These are phyloP conservation scores for Citrullus amarus DNA, from an alignment of 306 rosid species.

Conservation along the genomic window DNA sequence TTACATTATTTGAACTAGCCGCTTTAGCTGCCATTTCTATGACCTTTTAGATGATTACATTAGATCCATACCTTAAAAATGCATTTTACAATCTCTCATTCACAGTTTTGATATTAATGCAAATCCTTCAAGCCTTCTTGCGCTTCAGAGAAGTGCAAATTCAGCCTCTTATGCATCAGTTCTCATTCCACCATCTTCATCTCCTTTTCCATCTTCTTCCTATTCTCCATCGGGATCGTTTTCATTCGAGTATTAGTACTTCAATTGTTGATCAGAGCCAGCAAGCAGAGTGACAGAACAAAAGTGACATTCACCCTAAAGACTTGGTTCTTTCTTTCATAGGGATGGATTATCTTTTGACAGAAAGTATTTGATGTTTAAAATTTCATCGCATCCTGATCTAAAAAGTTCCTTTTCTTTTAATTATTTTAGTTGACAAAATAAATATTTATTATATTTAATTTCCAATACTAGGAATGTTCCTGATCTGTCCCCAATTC, in stretches of 20 bases:
- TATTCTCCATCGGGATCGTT: background rate
- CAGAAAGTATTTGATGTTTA: background rate
- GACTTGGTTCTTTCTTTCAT: background rate
- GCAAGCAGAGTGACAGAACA: background rate
- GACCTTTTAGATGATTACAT: background rate
- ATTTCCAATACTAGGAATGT: conserved; percentile 1
- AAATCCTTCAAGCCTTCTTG: background rate
- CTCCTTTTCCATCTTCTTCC: background rate
- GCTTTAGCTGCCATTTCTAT: background rate
- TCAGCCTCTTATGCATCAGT: background rate
- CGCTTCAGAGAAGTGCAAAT: background rate
- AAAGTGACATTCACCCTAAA: background rate
- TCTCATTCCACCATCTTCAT: background rate
- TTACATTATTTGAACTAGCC: background rate
- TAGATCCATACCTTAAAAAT: background rate
- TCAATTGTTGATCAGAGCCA: background rate
- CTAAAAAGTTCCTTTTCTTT: background rate
- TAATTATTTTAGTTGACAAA: background rate
- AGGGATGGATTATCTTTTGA: background rate
- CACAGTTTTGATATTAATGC: background rate
- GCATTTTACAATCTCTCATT: background rate
- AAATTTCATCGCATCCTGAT: background rate
- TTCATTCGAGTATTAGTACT: background rate
- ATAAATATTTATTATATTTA: background rate
- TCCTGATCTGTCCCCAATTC: background rate